phyloP scores from a whole-genome alignment of 169 alveolate species.

The Plasmodium vinckei region DNA sequence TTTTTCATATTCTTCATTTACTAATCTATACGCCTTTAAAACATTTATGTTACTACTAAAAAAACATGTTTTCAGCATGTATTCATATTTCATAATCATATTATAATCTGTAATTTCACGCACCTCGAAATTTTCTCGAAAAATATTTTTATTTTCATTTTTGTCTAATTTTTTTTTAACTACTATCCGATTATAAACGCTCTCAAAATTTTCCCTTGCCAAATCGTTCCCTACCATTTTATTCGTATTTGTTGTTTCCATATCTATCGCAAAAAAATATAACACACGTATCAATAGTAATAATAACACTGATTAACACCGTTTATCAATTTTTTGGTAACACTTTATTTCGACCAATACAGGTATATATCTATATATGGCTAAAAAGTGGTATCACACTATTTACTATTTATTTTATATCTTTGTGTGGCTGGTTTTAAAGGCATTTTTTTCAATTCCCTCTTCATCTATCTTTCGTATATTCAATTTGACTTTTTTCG shows the following conservation, averaged over 20 bases:
- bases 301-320: no score
- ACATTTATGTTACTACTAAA: constrained; percentile 72
- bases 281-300: no score
- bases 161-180: constrained; percentile 3
- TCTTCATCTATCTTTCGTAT: no score
- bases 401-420: no score
- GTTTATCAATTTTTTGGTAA: no score
- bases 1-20: constrained; percentile 39
- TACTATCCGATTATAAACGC: constrained; percentile 26
- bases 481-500: no score
- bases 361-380: no score
- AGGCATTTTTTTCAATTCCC: no score
- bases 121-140: constrained; percentile 27
- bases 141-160: constrained; percentile 3
- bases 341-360: no score
- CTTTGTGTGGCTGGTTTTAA: no score
- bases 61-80: constrained; percentile 26
- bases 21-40: constrained; percentile 34
- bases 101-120: constrained; percentile 57
- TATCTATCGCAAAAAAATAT: background rate
- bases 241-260: constrained; percentile 1
- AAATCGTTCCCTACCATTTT: no score
- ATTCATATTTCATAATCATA: constrained; percentile 52
- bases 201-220: constrained; percentile 1
- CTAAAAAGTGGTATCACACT: no score